phyloP scores from a whole-genome alignment of 2,329 filamentous ascomycete genomes.

The Talaromyces atroroseus region DNA sequence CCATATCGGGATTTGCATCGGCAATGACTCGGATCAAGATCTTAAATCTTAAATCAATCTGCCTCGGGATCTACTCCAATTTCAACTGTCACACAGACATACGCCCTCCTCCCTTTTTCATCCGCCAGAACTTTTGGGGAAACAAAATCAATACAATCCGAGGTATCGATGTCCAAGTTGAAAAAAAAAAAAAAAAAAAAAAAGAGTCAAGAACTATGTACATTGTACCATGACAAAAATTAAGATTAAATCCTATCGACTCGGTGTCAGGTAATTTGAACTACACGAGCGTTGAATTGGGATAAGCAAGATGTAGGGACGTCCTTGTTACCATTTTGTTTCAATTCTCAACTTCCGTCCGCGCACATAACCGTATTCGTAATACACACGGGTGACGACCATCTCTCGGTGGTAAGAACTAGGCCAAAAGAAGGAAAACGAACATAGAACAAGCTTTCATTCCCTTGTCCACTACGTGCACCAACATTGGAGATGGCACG shows the following conservation, averaged over 20 bases:
- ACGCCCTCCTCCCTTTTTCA: not conserved
- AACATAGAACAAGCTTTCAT: not conserved
- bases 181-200: not conserved
- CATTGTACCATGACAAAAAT: not conserved
- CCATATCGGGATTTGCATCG: slow-evolving; percentile 7
- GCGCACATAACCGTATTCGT: not conserved
- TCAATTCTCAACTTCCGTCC: not conserved
- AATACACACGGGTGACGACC: not conserved
- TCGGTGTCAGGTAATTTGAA: not conserved
- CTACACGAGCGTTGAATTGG: not conserved
- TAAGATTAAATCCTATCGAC: not conserved
- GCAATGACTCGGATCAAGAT: slow-evolving; percentile 12
- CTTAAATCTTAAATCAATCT: slow-evolving; percentile 5
- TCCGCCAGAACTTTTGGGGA: not conserved
- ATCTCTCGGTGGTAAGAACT: not conserved
- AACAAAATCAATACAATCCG: not conserved
- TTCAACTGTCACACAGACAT: not conserved
- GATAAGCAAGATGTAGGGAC: not conserved
- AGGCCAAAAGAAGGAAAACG: no score
- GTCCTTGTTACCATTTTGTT: not conserved
- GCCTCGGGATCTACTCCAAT: not conserved
- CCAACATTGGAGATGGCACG: not conserved
- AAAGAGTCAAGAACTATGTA: not conserved
- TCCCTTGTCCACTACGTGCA: not conserved
- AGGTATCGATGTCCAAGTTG: no score